Conservation (phyloP, 768 basidiomycete species). For the Pisolithus tinctorius region DNA sequence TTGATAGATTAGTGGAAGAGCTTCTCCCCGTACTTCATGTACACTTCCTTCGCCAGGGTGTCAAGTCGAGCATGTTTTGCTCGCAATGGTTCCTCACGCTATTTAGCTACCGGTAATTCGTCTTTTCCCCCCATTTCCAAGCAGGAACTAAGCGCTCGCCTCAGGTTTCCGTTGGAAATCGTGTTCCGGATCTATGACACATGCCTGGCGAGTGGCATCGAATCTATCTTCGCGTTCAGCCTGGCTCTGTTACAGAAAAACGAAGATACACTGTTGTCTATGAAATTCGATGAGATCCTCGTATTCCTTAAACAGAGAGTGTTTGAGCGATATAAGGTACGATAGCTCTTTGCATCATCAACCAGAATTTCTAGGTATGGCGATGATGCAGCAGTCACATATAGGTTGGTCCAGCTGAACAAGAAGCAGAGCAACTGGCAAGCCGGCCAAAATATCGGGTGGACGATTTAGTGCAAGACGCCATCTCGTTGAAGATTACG, state of each 20-base stretch:
- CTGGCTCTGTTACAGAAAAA: constrained; percentile 82
- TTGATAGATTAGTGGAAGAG: constrained; percentile 92
- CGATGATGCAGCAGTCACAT: not conserved
- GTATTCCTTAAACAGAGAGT: constrained; percentile 74
- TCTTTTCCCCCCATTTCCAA: not conserved
- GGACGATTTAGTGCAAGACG: constrained; percentile 83
- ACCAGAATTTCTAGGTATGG: not conserved
- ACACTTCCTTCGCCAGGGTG: constrained; percentile 88
- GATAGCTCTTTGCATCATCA: not conserved
- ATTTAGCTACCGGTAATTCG: constrained; percentile 82
- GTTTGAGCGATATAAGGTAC: constrained; percentile 75
- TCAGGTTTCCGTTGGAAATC: constrained; percentile 86
- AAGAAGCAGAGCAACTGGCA: constrained; percentile 16
- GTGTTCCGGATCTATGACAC: constrained; percentile 97
- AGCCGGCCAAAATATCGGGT: constrained; percentile 46
- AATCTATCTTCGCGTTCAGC: constrained; percentile 95
- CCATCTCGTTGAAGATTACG: constrained; percentile 79
- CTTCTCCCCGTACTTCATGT: constrained; percentile 86
- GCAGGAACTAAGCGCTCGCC: not conserved
- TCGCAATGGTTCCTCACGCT: constrained; percentile 98
- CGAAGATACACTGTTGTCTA: constrained; percentile 65
- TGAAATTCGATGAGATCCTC: constrained; percentile 91
- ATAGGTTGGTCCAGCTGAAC: constrained; percentile 24
- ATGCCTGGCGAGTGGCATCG: constrained; percentile 92
- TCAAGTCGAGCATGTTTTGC: constrained; percentile 98